Conservation (phyloP, 129 eudicot genomes). For the Flaveria sonorensis region DNA sequence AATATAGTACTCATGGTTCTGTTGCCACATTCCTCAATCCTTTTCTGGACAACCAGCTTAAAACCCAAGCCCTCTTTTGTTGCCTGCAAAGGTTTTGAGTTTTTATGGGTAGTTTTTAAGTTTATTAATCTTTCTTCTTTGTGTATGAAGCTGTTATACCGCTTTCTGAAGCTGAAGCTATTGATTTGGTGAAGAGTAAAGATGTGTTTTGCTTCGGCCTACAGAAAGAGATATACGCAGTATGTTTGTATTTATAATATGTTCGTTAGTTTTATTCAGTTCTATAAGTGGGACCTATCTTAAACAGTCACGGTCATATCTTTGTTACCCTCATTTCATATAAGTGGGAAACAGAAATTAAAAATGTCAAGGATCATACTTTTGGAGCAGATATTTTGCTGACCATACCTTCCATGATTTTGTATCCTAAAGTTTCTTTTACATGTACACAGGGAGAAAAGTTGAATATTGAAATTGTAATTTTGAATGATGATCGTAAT, state of each 20-base stretch:
- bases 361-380: neutral
- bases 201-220: neutral
- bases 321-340: neutral
- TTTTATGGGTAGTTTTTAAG: no score
- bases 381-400: neutral
- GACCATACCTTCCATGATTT: neutral
- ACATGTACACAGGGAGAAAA: slow-evolving; percentile 64
- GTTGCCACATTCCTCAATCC: slow-evolving; percentile 93
- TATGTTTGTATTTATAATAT: no score
- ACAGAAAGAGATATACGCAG: neutral
- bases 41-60: slow-evolving; percentile 89
- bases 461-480: slow-evolving; percentile 40
- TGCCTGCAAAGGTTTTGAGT: slow-evolving; percentile 69
- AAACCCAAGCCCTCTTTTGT: slow-evolving; percentile 86
- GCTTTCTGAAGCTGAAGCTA: no score
- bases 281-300: neutral
- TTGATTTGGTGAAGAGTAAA: neutral
- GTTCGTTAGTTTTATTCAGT: neutral
- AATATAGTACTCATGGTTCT: slow-evolving; percentile 96
- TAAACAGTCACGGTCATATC: neutral
- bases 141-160: no score
- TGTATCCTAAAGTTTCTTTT: neutral
- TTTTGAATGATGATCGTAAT: slow-evolving; percentile 54
- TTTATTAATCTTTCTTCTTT: no score
- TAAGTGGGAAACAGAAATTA: neutral